These are phyloP conservation scores for Neckera pumila DNA, from an alignment of 225 moss, liverwort and hornwort genomes.

Conservation along the genomic window DNA sequence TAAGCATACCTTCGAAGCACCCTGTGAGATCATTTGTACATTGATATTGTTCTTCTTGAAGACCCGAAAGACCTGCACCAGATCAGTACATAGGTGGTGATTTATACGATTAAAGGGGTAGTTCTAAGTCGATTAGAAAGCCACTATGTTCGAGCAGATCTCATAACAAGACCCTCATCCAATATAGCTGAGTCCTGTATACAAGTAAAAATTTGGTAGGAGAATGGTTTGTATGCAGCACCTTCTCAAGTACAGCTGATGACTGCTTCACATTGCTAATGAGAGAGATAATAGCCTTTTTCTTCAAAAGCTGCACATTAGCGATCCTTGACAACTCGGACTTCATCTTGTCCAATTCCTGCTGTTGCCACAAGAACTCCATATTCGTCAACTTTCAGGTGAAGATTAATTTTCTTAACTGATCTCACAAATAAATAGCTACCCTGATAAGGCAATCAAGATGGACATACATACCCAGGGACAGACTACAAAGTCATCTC, in stretches of 20 bases:
- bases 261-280: constrained; percentile 93
- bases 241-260: constrained; percentile 82
- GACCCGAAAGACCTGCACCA: constrained; percentile 68
- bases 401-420: not conserved
- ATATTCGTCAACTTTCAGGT: not conserved
- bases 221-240: not conserved
- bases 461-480: not conserved
- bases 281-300: constrained; percentile 79
- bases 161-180: not conserved
- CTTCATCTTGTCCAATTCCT: constrained; percentile 75
- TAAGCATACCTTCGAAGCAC: constrained; percentile 78
- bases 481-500: not conserved
- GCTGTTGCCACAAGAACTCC: constrained; percentile 25
- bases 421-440: not conserved
- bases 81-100: not conserved
- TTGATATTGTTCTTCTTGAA: constrained; percentile 62
- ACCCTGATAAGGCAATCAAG: not conserved
- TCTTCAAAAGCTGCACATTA: constrained; percentile 61
- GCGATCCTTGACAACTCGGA: constrained; percentile 72
- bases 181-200: not conserved
- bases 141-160: not conserved
- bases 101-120: not conserved
- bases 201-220: not conserved
- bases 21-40: constrained; percentile 99
- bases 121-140: not conserved